These are phyloP conservation scores for Saitozyma sp. DNA, from an alignment of 768 basidiomycete species.

Conservation along the genomic window DNA sequence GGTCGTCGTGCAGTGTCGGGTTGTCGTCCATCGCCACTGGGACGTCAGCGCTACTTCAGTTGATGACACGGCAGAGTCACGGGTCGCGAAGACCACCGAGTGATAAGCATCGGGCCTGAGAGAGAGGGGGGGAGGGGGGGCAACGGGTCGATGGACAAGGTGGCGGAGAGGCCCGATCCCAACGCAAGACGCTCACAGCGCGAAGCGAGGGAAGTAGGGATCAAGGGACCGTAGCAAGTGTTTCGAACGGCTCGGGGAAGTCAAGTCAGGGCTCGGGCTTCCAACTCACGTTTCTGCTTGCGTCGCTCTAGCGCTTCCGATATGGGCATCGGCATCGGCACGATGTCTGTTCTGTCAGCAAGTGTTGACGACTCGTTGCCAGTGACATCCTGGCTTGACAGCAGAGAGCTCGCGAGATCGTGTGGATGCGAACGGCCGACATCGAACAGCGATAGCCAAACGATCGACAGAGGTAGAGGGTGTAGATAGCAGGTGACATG, in stretches of 20 bases:
- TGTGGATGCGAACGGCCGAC: background rate
- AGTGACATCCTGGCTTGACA: too few relatives aligned
- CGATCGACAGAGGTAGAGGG: too few relatives aligned
- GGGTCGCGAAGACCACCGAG: too few relatives aligned
- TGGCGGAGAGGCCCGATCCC: too few relatives aligned
- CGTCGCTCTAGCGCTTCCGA: constrained; percentile 42
- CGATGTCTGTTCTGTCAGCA: constrained; percentile 36
- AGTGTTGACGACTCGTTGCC: background rate
- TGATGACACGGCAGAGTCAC: background rate
- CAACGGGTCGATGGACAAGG: too few relatives aligned
- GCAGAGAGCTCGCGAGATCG: background rate
- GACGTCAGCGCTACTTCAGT: background rate
- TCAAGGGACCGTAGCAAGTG: background rate
- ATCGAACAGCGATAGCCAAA: too few relatives aligned
- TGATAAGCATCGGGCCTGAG: too few relatives aligned
- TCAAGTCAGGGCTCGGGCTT: background rate
- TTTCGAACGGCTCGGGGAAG: too few relatives aligned
- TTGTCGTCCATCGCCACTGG: constrained; percentile 33
- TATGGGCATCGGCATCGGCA: constrained; percentile 44
- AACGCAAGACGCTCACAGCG: too few relatives aligned
- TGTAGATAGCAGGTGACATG: too few relatives aligned
- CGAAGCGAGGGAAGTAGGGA: background rate
- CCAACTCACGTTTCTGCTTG: constrained; percentile 34
- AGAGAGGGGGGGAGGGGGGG: too few relatives aligned
- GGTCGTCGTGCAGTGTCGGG: constrained; percentile 28